phyloP scores from a whole-genome alignment of 2,329 filamentous ascomycete genomes.

The Fusarium nisikadoi region DNA sequence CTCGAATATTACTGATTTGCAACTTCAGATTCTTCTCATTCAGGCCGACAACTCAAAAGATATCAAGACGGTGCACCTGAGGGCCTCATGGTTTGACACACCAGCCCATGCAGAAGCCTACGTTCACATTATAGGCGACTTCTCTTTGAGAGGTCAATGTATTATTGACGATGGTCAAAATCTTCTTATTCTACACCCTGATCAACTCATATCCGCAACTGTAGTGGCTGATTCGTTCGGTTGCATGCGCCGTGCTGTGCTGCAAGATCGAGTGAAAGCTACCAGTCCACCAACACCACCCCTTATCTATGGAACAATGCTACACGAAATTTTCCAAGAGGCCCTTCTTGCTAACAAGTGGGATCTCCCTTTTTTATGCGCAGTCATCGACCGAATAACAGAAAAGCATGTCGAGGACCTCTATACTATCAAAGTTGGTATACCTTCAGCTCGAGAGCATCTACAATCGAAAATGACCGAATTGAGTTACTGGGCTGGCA shows the following conservation, averaged over 20 bases:
- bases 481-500: conserved; percentile 82
- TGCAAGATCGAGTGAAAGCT: conserved; percentile 94
- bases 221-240: conserved; percentile 96
- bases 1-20: conserved; percentile 27
- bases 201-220: conserved; percentile 94
- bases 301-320: conserved; percentile 89
- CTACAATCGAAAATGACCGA: conserved; percentile 85
- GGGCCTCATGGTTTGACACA: conserved; percentile 88
- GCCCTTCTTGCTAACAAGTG: conserved; percentile 86
- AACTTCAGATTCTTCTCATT: conserved; percentile 77
- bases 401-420: conserved; percentile 86
- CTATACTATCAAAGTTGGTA: conserved; percentile 83
- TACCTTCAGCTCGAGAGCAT: conserved; percentile 79
- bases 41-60: conserved; percentile 78
- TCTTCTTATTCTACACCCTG: conserved; percentile 91
- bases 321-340: conserved; percentile 96
- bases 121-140: conserved; percentile 87
- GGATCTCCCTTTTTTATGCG: conserved; percentile 74
- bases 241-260: conserved; percentile 88
- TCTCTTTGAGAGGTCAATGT: conserved; percentile 76
- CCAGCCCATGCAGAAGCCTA: conserved; percentile 78
- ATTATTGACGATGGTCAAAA: conserved; percentile 84
- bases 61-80: conserved; percentile 76
- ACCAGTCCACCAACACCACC: conserved; percentile 82
- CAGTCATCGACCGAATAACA: conserved; percentile 75